A percentile compares a stretch with the other conserved stretches of the same genome.
Evolutionary conservation across 2,329 filamentous ascomycete genomes (phyloP).

Genomic region (Trichoderma cornu-damae): DNA sequence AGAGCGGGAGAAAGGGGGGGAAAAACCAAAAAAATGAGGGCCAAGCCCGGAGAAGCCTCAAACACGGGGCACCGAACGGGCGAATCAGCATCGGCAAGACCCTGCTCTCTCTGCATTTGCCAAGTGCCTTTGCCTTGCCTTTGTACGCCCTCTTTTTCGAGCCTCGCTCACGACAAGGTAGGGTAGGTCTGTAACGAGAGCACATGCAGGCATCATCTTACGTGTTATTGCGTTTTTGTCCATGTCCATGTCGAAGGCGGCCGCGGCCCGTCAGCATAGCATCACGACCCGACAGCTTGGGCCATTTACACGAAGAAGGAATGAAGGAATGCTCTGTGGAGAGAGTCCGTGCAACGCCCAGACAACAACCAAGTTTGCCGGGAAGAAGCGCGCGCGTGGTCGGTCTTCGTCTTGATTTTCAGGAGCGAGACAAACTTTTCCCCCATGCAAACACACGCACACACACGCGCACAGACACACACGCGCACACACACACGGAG

Average conservation of each 20-base stretch:
- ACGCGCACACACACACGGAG: too few relatives aligned
- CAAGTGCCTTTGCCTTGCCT: too few relatives aligned
- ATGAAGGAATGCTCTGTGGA: neutral
- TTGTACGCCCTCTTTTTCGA: too few relatives aligned
- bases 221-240: too few relatives aligned
- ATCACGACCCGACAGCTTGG: constrained; percentile 13
- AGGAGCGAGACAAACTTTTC: too few relatives aligned
- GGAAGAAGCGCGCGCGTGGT: too few relatives aligned
- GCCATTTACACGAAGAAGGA: neutral
- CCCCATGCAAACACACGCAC: too few relatives aligned
- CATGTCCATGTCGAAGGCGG: neutral
- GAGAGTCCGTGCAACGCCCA: constrained; percentile 2
- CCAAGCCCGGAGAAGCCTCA: neutral
- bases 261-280: constrained; percentile 1
- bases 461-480: too few relatives aligned
- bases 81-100: neutral
- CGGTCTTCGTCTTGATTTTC: constrained; percentile 4
- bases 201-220: neutral
- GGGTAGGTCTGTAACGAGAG: neutral
- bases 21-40: neutral
- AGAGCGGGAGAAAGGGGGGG: too few relatives aligned
- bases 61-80: neutral
- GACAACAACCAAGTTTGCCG: too few relatives aligned
- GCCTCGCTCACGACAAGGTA: too few relatives aligned
- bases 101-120: too few relatives aligned